Base-by-base conservation (phyloP, 2,329 filamentous ascomycete genomes). In the Alternaria burnsii region DNA sequence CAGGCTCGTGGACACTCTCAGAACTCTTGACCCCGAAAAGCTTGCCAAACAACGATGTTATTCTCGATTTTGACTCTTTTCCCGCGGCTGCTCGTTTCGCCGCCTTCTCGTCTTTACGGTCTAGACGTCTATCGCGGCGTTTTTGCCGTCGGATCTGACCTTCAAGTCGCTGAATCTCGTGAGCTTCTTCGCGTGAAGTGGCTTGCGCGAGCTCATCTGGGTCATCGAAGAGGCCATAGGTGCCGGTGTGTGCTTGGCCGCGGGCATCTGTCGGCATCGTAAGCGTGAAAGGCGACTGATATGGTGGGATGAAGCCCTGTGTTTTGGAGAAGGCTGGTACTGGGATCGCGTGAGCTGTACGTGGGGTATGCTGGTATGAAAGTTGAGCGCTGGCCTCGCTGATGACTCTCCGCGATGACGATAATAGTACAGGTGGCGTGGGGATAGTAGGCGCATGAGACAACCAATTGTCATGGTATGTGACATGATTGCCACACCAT, bases 221-320 rank as follows among this genome's bases (percentile, higher is more conserved):
- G 38, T 68, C 66, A 47, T 71, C 68, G 51, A 68, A 71, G 51
- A 71, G 61, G 24, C 68, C 66, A 34, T 63, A 57, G 43, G 51
- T 47, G 18, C 66, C 68, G 2, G 66, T 59, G 58, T 71, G 68
- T 4, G 55, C 56, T 42, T 26, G 28, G 11, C 47, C 41, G 5
- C 34, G 28, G 30, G 40, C n/a, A 30, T 63, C 56, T 24, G 40
- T 57, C 10, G 59, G 59, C 55, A 62, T 63, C 11, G 11, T 38
- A 14, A 11, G 10, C 5, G 16, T 20, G 42, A 22, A 32, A 28
- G 16, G 46, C 24, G 46, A 4, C 38, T 22, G 2, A 16, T 36
- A 18, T 24, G 4, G 32, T 50, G 20, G 20, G 5, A 5, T n/a
- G 11, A 2, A 4, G 5, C 14, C 9, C 6, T 20, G 8, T 44